Evolutionary conservation across 2,329 filamentous ascomycete species (phyloP), one percentile per base, ranked within the genome.

Genomic region (Thelonectria olida): DNA sequence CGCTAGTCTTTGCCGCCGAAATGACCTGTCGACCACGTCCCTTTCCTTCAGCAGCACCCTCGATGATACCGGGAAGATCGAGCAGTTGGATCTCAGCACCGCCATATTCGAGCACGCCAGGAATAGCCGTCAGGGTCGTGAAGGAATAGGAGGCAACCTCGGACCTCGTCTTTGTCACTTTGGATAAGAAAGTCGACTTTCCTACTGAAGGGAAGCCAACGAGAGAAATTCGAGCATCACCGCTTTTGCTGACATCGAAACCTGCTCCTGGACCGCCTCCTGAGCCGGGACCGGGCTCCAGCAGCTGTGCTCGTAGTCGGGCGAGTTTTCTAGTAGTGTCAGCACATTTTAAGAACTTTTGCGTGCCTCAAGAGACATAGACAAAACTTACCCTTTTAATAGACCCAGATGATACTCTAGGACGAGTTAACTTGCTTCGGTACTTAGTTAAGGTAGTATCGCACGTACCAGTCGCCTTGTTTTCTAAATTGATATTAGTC

Each of bases 151-250:
- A 92, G 1, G 96, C 96, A 25, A 97, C 93, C 77, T 97, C 95
- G 51, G 93, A 97, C 74, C 93, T 93, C 38, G 96, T 99, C 81
- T 97, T 98, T 50, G 96, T 99, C 76, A 99, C 96, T 75, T 98
- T 97, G 49, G 94, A 97, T n/a, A 99, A 78, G 75, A 99, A 98
- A 0, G 96, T 99, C 2, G 96, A 99, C 82, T 99, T 99, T 76
- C 96, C 96, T 52, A 99, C 96, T 0, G 96, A 99, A 0, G 96
- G 96, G 72, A 99, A 99, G n/a, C 96, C 96, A 54, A 99, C 96
- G 2, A 99, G 88, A 2, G 96, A 93, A 80, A 99, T 98, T 73
- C 96, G 89, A 13, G 96, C 96, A 82, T 99, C 96, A 65, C 96
- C 96, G 67, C 91, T 95, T 80, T 99, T 99, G 77, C 91, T 96